Conservation (phyloP, 306 rosid species). For the Fragaria iinumae region DNA sequence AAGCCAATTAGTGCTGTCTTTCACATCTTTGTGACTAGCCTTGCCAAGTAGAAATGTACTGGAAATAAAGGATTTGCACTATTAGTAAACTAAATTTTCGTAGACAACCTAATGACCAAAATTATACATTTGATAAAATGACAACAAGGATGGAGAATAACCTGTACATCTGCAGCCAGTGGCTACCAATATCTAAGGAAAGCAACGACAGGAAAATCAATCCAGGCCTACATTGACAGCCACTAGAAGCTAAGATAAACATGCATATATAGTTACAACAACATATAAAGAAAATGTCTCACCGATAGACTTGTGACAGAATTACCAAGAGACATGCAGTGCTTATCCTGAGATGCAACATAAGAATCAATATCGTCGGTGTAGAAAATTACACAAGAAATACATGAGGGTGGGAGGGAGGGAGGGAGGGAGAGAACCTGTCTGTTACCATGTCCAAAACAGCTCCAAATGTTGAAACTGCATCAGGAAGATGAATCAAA, state of each 20-base stretch:
- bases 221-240: constrained; percentile 73
- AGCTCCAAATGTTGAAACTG: constrained; percentile 98
- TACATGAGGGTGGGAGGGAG: constrained; percentile 1
- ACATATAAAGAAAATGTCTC: constrained; percentile 28
- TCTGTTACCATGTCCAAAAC: constrained; percentile 98
- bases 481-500: constrained; percentile 26
- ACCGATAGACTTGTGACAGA: constrained; percentile 90
- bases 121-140: constrained; percentile 11
- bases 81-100: constrained; percentile 6
- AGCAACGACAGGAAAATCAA: constrained; percentile 77
- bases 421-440: constrained; percentile 46
- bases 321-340: constrained; percentile 91
- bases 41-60: constrained; percentile 94
- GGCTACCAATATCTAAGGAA: constrained; percentile 93
- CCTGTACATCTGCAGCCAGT: constrained; percentile 99
- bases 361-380: constrained; percentile 24
- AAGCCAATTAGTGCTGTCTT: constrained; percentile 95
- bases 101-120: neutral
- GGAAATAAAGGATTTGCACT: constrained; percentile 31
- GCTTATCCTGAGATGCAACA: constrained; percentile 73
- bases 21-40: constrained; percentile 94
- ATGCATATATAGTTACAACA: constrained; percentile 23
- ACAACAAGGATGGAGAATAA: constrained; percentile 14
- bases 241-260: constrained; percentile 35
- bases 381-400: constrained; percentile 1